phyloP scores from a whole-genome alignment of 495 filamentous ascomycete genomes.

The Pyrenula aspistea region DNA sequence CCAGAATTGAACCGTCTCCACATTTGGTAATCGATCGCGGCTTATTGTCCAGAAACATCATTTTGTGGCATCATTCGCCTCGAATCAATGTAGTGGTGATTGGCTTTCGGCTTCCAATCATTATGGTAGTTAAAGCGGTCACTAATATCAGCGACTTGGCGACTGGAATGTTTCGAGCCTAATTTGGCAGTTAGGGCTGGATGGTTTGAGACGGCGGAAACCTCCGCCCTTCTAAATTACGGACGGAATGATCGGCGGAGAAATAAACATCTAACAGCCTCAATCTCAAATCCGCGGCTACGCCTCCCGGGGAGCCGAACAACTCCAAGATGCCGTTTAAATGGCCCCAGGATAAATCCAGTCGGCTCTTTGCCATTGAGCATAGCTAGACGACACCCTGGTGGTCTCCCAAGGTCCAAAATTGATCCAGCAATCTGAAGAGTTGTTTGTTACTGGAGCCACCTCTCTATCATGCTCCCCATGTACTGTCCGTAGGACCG shows the following conservation, averaged over 20 bases:
- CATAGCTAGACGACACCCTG: background rate
- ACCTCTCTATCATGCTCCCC: background rate
- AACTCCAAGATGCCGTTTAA: background rate
- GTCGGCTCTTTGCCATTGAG: background rate
- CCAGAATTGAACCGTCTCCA: too few species aligned
- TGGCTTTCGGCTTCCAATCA: too few species aligned
- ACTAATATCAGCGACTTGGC: too few species aligned
- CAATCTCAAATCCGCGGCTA: background rate
- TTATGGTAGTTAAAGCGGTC: too few species aligned
- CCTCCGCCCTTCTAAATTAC: background rate
- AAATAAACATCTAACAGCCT: background rate
- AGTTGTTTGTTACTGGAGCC: background rate
- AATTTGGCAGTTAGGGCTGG: too few species aligned
- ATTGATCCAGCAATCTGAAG: background rate
- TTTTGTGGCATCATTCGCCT: too few species aligned
- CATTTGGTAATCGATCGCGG: too few species aligned
- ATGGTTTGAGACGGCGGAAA: too few species aligned
- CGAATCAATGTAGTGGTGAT: too few species aligned
- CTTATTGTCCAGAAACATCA: too few species aligned
- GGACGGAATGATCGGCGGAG: background rate
- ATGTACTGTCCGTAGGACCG: background rate
- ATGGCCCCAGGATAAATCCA: background rate
- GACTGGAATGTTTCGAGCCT: too few species aligned
- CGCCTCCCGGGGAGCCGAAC: background rate
- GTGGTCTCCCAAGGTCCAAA: background rate